These are phyloP conservation scores for Corymbia citriodora DNA, from an alignment of 441 rosid genomes.

Conservation along the genomic window DNA sequence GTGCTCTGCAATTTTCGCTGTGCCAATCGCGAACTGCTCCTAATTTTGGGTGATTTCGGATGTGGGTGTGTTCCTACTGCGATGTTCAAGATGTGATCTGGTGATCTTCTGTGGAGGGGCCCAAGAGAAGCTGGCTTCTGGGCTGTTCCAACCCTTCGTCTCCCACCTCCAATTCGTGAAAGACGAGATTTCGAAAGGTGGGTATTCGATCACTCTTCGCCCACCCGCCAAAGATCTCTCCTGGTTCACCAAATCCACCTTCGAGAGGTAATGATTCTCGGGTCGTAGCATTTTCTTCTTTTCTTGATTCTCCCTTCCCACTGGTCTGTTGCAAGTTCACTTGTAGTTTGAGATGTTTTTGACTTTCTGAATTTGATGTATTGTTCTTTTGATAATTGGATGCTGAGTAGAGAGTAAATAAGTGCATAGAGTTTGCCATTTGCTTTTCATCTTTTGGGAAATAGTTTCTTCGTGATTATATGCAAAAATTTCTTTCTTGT, in stretches of 20 bases:
- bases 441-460: not conserved
- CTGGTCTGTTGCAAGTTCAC: not conserved
- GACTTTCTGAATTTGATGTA: not conserved
- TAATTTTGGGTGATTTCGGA: not conserved
- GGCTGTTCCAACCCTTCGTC: constrained; percentile 73
- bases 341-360: not conserved
- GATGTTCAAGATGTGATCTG: constrained; percentile 58
- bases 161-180: constrained; percentile 66
- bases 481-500: not conserved
- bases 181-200: constrained; percentile 84
- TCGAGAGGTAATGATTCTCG: constrained; percentile 46
- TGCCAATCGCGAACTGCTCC: constrained; percentile 20
- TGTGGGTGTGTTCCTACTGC: not conserved
- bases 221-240: constrained; percentile 46
- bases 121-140: constrained; percentile 80
- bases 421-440: not conserved
- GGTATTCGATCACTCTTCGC: constrained; percentile 70
- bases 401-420: not conserved
- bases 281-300: not conserved
- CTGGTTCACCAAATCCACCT: constrained; percentile 87
- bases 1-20: constrained; percentile 15
- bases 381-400: not conserved
- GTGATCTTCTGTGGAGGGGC: constrained; percentile 52
- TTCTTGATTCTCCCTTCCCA: not conserved
- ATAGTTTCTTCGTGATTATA: not conserved